These are phyloP conservation scores for Talaromyces islandicus DNA, from an alignment of 2,329 filamentous ascomycete genomes.

Conservation along the genomic window DNA sequence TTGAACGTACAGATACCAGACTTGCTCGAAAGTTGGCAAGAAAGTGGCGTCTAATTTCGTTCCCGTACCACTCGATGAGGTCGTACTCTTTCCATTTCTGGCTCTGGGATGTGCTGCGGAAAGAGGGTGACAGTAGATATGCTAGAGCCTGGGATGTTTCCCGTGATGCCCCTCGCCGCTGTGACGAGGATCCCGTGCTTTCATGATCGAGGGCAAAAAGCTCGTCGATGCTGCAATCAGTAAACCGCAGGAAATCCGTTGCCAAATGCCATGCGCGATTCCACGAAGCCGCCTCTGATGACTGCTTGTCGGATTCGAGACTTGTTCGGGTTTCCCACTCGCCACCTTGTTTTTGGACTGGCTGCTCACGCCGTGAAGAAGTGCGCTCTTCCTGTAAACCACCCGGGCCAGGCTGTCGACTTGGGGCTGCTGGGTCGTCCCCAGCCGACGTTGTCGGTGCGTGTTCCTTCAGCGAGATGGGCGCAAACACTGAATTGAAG, in stretches of 20 bases:
- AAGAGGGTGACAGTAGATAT: conserved; percentile 23
- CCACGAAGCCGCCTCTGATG: conserved; percentile 29
- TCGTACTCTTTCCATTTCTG: conserved; percentile 19
- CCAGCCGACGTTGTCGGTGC: conserved; percentile 21
- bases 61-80: conserved; percentile 38
- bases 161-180: conserved; percentile 19
- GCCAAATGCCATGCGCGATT: conserved; percentile 37
- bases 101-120: conserved; percentile 12
- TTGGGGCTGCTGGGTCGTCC: conserved; percentile 15
- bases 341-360: neutral
- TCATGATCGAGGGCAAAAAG: conserved; percentile 18
- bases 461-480: conserved; percentile 28
- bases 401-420: conserved; percentile 12
- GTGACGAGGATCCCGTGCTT: conserved; percentile 20
- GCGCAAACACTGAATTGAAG: conserved; percentile 39
- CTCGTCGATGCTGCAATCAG: conserved; percentile 26
- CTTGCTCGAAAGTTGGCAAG: conserved; percentile 29
- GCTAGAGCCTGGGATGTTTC: conserved; percentile 27
- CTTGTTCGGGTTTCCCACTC: conserved; percentile 3
- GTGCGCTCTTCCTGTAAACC: neutral
- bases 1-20: conserved; percentile 26
- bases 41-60: conserved; percentile 39
- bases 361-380: neutral
- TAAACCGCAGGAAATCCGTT: conserved; percentile 34
- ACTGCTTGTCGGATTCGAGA: conserved; percentile 4